Base-by-base conservation (phyloP, 768 basidiomycete genomes). In the Scleroderma bovista region DNA sequence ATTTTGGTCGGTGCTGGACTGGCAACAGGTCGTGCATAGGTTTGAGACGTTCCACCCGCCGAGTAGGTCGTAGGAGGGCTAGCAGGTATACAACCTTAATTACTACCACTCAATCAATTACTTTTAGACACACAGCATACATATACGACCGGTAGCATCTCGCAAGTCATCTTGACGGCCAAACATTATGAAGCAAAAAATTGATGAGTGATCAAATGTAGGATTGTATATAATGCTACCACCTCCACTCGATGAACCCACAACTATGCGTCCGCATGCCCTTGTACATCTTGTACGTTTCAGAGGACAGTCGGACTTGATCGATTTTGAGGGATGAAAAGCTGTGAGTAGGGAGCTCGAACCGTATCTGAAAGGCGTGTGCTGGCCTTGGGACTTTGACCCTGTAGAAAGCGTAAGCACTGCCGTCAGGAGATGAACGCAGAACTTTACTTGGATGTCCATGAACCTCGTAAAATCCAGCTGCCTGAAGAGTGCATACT, bases 241-340 rank as follows among this genome's bases (percentile, higher is more conserved):
- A 67, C 40, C 66, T 60, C 67, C 66, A 67, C 39, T 67, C 66
- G 23, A 69, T 45, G 5, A 56, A 58, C n/a, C 66, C 66, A 46
- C 54, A 39, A 7, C 67, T 47, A 34, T 76, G 72, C 40, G 83
- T 81, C 60, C 92, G 73, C 45, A 96, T 86, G 15, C 93, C 93
- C 66, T 94, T 95, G 70, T 88, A 96, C 11, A 88, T 88, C 67
- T 94, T 95, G 67, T 94, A 94, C 11, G 67, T 68, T 64, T 93
- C 90, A 12, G 86, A 84, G 2, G 75, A 83, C 23, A 90, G 71
- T 66, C 83, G 90, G 39, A 95, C 76, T 57, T 93, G 87, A 51
- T 93, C 89, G 4, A 95, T 84, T 59, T 87, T 89, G 41, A 95
- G 71, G 17, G 86, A 76, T 6, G 90, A 91, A 64, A 85, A 89